These are phyloP conservation scores for Leccinum uliginosum DNA, from an alignment of 768 basidiomycete genomes.

Conservation along the genomic window DNA sequence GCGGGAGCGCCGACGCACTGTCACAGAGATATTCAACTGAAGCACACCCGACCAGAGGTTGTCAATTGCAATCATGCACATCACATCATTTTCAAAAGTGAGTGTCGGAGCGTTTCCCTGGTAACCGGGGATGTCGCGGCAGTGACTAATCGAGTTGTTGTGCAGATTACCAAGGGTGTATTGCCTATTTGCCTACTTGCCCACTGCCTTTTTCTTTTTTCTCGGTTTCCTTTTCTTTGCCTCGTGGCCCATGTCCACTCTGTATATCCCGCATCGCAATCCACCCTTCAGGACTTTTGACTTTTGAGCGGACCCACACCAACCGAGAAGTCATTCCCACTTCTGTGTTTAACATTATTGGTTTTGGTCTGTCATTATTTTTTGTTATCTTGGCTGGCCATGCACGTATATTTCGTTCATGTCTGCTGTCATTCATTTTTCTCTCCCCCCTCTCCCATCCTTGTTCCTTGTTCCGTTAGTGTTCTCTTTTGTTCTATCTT, in stretches of 20 bases:
- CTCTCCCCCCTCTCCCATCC: neutral
- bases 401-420: constrained; percentile 17
- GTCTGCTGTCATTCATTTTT: constrained; percentile 2
- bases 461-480: neutral
- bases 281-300: constrained; percentile 10
- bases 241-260: neutral
- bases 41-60: neutral
- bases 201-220: constrained; percentile 5
- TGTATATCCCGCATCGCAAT: neutral
- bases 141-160: neutral
- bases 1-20: constrained; percentile 44
- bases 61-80: constrained; percentile 7
- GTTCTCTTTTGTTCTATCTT: constrained; percentile 16
- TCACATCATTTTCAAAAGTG: constrained; percentile 15
- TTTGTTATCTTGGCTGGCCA: constrained; percentile 27
- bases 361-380: constrained; percentile 15
- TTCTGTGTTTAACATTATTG: constrained; percentile 31
- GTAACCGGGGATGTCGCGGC: neutral
- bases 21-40: constrained; percentile 46
- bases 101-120: constrained; percentile 1
- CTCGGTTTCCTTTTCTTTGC: neutral
- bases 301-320: constrained; percentile 15
- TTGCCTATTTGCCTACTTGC: neutral
- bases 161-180: constrained; percentile 19
- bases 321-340: constrained; percentile 8